Conservation (phyloP, 352 stramenopile genomes). For the Globisporangium spiculum region DNA sequence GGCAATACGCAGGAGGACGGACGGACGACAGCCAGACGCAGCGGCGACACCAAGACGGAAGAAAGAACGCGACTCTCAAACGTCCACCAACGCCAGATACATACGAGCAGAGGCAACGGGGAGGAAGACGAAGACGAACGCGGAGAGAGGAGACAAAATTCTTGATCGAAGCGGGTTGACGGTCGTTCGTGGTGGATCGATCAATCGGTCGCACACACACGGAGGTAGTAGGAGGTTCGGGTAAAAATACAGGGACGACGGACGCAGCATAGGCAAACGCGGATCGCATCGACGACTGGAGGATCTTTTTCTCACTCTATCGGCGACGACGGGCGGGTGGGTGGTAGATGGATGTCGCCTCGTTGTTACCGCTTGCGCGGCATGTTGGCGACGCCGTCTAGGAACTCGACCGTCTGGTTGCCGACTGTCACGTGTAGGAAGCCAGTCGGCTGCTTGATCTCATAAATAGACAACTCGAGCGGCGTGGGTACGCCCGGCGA, state of each 20-base stretch:
- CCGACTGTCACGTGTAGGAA: slow-evolving; percentile 76
- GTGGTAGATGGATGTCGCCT: background rate
- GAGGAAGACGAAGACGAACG: slow-evolving; percentile 3
- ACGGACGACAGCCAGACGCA: background rate
- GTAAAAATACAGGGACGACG: slow-evolving; percentile 7
- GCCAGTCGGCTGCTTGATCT: slow-evolving; percentile 78
- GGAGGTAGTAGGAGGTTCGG: background rate
- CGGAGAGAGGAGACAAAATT: slow-evolving; percentile 9
- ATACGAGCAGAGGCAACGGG: background rate
- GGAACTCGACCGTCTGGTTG: slow-evolving; percentile 83
- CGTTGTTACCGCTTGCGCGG: slow-evolving; percentile 65
- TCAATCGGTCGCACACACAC: background rate
- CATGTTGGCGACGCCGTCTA: slow-evolving; percentile 82
- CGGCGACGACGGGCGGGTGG: too few relatives aligned
- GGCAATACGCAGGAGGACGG: background rate
- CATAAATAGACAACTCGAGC: slow-evolving; percentile 81
- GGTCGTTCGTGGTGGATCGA: background rate
- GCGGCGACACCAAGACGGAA: background rate
- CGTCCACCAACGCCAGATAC: background rate
- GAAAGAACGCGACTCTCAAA: background rate
- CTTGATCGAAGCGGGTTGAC: slow-evolving; percentile 4
- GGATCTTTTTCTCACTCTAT: slow-evolving; percentile 1
- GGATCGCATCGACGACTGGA: background rate
- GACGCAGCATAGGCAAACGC: background rate
- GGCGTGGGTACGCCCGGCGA: slow-evolving; percentile 69